Evolutionary conservation across 2,329 filamentous ascomycete species (phyloP).

Genomic region (Apiospora pterosperma): DNA sequence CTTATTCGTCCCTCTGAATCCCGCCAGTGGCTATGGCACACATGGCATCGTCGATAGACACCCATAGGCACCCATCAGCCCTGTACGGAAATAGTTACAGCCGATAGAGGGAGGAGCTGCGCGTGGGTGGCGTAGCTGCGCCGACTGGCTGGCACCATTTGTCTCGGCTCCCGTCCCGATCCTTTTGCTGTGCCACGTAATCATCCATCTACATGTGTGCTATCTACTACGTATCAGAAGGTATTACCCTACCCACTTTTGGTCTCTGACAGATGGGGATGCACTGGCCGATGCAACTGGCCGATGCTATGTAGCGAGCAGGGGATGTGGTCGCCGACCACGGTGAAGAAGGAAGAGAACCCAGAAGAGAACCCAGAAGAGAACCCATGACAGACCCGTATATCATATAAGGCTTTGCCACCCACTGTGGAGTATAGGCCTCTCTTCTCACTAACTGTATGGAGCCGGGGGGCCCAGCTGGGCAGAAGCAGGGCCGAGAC

Average conservation of each 20-base stretch:
- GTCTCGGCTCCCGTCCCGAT: background rate
- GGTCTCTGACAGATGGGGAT: background rate
- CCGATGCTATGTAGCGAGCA: too few relatives aligned
- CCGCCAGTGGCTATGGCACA: too few relatives aligned
- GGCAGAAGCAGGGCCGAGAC: background rate
- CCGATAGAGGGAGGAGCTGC: background rate
- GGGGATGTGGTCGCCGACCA: background rate
- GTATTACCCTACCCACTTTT: too few relatives aligned
- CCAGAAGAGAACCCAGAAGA: too few relatives aligned
- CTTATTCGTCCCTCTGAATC: too few relatives aligned
- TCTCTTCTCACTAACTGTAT: background rate
- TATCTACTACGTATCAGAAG: too few relatives aligned
- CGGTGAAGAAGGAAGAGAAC: background rate
- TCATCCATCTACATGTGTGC: too few relatives aligned
- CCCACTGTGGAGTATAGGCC: background rate
- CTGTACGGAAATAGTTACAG: background rate
- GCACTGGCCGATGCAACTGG: too few relatives aligned
- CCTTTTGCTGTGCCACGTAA: too few relatives aligned
- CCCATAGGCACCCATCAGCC: too few relatives aligned
- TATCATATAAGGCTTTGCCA: slow-evolving; percentile 1
- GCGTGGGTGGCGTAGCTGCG: background rate
- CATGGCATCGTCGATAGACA: too few relatives aligned
- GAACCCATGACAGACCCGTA: background rate
- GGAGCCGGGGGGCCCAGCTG: background rate
- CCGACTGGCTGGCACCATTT: background rate